These are phyloP conservation scores for Diaporthe caulivora DNA, from an alignment of 2,329 filamentous ascomycete genomes.

Conservation along the genomic window DNA sequence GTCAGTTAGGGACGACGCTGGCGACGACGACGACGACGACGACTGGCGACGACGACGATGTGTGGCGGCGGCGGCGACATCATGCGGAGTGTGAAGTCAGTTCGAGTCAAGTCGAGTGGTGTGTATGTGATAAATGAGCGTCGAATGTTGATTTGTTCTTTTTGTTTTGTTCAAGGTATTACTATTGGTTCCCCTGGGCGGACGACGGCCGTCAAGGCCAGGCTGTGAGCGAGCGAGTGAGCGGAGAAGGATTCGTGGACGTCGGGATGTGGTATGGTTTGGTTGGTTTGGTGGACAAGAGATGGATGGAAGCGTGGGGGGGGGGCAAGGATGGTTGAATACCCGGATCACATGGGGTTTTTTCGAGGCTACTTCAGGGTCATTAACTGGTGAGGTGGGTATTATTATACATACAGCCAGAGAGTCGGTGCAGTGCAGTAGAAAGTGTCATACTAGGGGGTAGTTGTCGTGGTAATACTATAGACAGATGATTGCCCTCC, in stretches of 20 bases:
- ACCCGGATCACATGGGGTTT: background rate
- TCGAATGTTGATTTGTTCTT: slow-evolving; percentile 24
- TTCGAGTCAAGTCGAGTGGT: background rate
- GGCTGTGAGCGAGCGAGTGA: background rate
- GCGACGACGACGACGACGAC: no score
- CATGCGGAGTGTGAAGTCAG: no score
- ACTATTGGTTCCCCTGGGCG: slow-evolving; percentile 9
- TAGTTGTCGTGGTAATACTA: background rate
- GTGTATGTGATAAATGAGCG: background rate
- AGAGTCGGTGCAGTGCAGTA: background rate
- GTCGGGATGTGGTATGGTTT: background rate
- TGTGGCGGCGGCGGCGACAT: background rate
- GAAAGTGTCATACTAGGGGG: background rate
- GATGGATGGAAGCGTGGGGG: background rate
- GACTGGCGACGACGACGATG: no score
- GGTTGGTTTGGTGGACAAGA: no score
- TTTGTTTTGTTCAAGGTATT: slow-evolving; percentile 23
- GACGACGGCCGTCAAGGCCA: slow-evolving; percentile 11
- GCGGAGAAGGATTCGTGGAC: no score
- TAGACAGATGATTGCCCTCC: background rate
- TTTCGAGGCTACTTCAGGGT: background rate
- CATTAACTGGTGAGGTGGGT: background rate
- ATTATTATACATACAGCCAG: background rate
- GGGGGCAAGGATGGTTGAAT: background rate
- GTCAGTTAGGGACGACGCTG: slow-evolving; percentile 17